Evolutionary conservation across 2,329 filamentous ascomycete species (phyloP).

Genomic region (Magnaporthales sp.): DNA sequence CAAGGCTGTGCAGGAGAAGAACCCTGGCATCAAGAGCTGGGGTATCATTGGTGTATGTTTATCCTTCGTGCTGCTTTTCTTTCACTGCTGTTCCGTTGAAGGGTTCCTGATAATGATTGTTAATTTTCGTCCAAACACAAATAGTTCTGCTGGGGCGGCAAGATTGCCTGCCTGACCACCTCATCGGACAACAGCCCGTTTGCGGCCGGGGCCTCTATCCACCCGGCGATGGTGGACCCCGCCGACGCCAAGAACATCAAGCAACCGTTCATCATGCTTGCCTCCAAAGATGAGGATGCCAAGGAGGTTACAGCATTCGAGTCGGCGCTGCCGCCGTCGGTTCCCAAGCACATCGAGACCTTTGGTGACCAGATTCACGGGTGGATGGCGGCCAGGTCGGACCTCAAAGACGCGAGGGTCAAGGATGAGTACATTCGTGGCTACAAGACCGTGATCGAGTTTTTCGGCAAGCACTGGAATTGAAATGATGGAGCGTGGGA

Average conservation of each 20-base stretch:
- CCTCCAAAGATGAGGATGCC: constrained; percentile 54
- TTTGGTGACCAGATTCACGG: constrained; percentile 62
- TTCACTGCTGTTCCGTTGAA: constrained; percentile 4
- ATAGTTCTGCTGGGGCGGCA: constrained; percentile 62
- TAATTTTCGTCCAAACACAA: constrained; percentile 13
- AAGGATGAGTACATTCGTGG: constrained; percentile 54
- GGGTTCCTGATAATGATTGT: neutral
- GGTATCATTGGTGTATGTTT: constrained; percentile 49
- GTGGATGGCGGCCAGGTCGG: constrained; percentile 62
- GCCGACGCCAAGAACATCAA: constrained; percentile 51
- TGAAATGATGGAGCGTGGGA: constrained; percentile 6
- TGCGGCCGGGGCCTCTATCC: constrained; percentile 38
- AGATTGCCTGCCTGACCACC: constrained; percentile 46
- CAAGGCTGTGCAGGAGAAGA: constrained; percentile 40
- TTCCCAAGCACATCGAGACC: constrained; percentile 53
- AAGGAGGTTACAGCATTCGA: constrained; percentile 49
- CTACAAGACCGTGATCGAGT: constrained; percentile 49
- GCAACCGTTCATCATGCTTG: constrained; percentile 53
- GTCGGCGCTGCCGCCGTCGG: constrained; percentile 32
- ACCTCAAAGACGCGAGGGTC: constrained; percentile 47
- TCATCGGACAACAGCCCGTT: constrained; percentile 47
- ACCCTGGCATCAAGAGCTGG: constrained; percentile 48
- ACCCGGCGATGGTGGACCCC: constrained; percentile 57
- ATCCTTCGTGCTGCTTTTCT: neutral
- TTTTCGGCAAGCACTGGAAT: constrained; percentile 43